These are phyloP conservation scores for Haplosporangium sp. DNA, from an alignment of 371 early-diverging fungal genomes.

Conservation along the genomic window DNA sequence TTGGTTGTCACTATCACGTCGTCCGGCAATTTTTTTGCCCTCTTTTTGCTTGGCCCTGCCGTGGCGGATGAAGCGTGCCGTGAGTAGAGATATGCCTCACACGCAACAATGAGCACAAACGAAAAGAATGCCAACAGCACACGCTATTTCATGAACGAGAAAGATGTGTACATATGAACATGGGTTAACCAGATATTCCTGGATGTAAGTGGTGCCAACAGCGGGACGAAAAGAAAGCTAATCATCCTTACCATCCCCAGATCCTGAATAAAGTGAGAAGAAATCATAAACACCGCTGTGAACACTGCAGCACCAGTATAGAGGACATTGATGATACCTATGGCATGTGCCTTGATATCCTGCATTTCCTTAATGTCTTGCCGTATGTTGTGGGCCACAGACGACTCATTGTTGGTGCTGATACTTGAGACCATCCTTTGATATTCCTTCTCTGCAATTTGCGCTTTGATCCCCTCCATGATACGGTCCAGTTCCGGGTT, in stretches of 20 bases:
- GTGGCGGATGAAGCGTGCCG: constrained; percentile 26
- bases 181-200: no score
- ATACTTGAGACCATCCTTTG: constrained; percentile 40
- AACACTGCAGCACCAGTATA: constrained; percentile 50
- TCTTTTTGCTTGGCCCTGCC: constrained; percentile 6
- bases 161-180: no score
- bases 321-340: constrained; percentile 45
- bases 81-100: constrained; percentile 42
- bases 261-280: constrained; percentile 38
- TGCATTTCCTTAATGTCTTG: constrained; percentile 43
- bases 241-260: constrained; percentile 30
- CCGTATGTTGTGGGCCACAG: constrained; percentile 18
- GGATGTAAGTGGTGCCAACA: no score
- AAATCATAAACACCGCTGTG: constrained; percentile 47
- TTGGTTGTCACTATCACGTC: constrained; percentile 22
- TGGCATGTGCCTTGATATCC: constrained; percentile 37
- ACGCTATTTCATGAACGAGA: constrained; percentile 9
- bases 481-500: constrained; percentile 46
- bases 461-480: constrained; percentile 34
- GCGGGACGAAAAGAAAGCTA: no score
- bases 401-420: constrained; percentile 1
- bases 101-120: constrained; percentile 45
- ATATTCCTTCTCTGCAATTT: constrained; percentile 47
- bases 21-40: constrained; percentile 9
- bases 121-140: constrained; percentile 34